These are phyloP conservation scores for Cyclotella cryptica DNA, from an alignment of 108 stramenopile genomes.

Conservation along the genomic window DNA sequence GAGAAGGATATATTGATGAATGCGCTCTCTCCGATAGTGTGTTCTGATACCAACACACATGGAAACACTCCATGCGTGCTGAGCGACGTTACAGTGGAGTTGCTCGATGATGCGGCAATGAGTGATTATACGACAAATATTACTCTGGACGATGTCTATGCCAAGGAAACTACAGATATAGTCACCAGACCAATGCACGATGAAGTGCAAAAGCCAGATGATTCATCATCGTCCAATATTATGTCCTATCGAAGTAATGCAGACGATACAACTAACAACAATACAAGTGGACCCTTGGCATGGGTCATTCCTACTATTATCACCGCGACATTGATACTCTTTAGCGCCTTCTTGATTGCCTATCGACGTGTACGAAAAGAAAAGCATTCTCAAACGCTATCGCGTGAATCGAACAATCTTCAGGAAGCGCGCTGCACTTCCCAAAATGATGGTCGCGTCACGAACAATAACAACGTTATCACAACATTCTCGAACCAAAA, in stretches of 20 bases:
- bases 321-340: background rate
- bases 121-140: too few relatives aligned
- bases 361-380: background rate
- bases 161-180: too few relatives aligned
- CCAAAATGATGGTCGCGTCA: too few relatives aligned
- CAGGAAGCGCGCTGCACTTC: background rate
- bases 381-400: background rate
- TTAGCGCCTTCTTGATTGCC: background rate
- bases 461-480: background rate
- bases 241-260: too few relatives aligned
- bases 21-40: background rate
- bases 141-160: too few relatives aligned
- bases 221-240: too few relatives aligned
- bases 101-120: background rate
- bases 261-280: background rate
- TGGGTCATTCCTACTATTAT: background rate
- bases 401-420: background rate
- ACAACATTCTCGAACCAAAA: background rate
- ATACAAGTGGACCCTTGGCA: background rate
- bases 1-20: background rate
- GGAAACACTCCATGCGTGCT: background rate
- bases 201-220: too few relatives aligned
- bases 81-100: background rate
- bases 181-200: too few relatives aligned
- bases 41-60: background rate